These are phyloP conservation scores for Coccomyxa subellipsoidea DNA, from an alignment of 163 green algal genomes.

Conservation along the genomic window DNA sequence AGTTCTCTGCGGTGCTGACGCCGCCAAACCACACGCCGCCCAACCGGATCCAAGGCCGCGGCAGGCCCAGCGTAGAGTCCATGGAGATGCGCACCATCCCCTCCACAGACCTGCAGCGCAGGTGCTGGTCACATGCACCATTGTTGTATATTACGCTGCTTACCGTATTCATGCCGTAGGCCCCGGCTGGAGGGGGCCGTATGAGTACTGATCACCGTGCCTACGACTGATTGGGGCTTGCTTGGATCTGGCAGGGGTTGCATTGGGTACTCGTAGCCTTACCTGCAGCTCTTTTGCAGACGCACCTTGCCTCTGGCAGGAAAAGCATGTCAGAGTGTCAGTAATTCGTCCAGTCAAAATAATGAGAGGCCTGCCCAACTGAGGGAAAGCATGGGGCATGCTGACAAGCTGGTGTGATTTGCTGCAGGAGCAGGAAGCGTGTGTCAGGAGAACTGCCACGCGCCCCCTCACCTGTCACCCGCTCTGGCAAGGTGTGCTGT, in stretches of 20 bases:
- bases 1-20: conserved; percentile 3
- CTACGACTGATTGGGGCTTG: too few relatives aligned
- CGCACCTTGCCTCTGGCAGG: too few relatives aligned
- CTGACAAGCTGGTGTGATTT: background rate
- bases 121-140: background rate
- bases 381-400: too few relatives aligned
- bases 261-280: too few relatives aligned
- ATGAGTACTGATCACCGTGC: too few relatives aligned
- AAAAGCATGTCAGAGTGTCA: too few relatives aligned
- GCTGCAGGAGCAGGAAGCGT: background rate
- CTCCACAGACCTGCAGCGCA: background rate
- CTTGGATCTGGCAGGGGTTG: too few relatives aligned
- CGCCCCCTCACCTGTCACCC: background rate
- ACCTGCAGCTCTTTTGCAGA: too few relatives aligned
- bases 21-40: background rate
- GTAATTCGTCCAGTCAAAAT: too few relatives aligned
- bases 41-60: background rate
- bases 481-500: conserved; percentile 7
- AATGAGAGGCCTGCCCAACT: too few relatives aligned
- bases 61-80: background rate
- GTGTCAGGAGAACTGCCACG: background rate
- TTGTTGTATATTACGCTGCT: background rate
- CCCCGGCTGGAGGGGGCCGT: too few relatives aligned
- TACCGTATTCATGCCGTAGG: too few relatives aligned
- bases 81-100: background rate